Percentiles rank a stretch among this genome's conserved stretches.
Conservation (phyloP, 2,329 filamentous ascomycete genomes). For the Cytospora paraplurivora region DNA sequence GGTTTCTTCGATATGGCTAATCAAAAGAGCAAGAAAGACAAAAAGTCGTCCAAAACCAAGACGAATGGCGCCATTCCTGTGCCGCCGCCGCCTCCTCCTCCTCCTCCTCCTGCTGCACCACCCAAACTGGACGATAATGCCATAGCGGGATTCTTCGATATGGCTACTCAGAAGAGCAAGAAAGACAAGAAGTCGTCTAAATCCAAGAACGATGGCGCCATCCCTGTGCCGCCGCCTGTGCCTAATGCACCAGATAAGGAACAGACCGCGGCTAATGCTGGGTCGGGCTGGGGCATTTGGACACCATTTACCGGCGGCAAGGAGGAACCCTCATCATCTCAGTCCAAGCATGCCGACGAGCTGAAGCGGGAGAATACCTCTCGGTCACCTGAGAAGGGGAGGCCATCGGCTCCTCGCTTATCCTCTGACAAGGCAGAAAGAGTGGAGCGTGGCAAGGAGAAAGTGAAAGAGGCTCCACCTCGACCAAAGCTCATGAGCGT, state of each 20-base stretch:
- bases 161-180: no score
- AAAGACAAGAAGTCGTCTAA: no score
- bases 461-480: constrained; percentile 51
- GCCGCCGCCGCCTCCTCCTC: constrained; percentile 40
- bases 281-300: constrained; percentile 75
- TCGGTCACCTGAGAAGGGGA: constrained; percentile 59
- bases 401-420: constrained; percentile 66
- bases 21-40: constrained; percentile 41
- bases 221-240: constrained; percentile 46
- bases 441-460: constrained; percentile 37
- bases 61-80: constrained; percentile 39
- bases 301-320: constrained; percentile 52
- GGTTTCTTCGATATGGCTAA: constrained; percentile 55
- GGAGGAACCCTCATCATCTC: constrained; percentile 61
- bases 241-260: constrained; percentile 64
- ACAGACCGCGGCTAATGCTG: constrained; percentile 69
- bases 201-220: no score
- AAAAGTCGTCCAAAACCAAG: constrained; percentile 41
- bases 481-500: constrained; percentile 64
- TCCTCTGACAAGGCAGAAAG: constrained; percentile 70
- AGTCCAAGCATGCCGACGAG: constrained; percentile 67
- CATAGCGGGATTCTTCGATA: no score
- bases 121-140: constrained; percentile 31
- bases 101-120: constrained; percentile 51
- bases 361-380: constrained; percentile 47